Evolutionary conservation across 805 yeast genomes (phyloP).

Genomic region (Candida michaelii): DNA sequence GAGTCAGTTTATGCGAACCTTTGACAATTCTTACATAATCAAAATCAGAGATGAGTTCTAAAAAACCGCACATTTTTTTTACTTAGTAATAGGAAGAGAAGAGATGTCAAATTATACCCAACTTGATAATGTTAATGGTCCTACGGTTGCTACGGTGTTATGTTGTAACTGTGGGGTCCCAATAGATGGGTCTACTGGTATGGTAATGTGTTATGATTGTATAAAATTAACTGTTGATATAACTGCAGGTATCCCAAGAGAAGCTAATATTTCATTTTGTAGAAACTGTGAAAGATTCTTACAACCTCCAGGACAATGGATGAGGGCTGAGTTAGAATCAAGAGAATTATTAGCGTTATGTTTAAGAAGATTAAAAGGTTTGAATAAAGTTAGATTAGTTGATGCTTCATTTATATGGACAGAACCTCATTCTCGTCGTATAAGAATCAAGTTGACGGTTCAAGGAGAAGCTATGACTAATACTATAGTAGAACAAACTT

Average conservation of each 20-base stretch:
- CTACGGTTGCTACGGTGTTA: conserved; percentile 73
- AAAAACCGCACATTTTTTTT: neutral
- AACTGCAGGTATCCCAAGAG: conserved; percentile 89
- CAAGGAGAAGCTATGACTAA: conserved; percentile 95
- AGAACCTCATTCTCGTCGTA: conserved; percentile 97
- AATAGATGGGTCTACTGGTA: conserved; percentile 90
- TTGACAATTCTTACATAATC: neutral
- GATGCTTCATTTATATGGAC: conserved; percentile 99
- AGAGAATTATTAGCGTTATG: conserved; percentile 91
- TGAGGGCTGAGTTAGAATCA: conserved; percentile 84
- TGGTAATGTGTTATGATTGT: conserved; percentile 97
- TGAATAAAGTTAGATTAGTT: conserved; percentile 78
- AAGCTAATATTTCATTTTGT: conserved; percentile 89
- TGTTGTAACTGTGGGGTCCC: conserved; percentile 99
- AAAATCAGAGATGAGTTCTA: conserved; percentile 4
- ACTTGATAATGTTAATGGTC: conserved; percentile 24
- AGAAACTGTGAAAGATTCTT: conserved; percentile 95
- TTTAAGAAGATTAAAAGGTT: conserved; percentile 82
- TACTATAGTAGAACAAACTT: conserved; percentile 89
- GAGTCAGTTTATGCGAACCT: neutral
- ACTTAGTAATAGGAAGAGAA: conserved; percentile 2
- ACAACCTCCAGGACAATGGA: conserved; percentile 95
- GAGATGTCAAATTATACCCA: conserved; percentile 51
- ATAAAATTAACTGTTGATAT: conserved; percentile 90
- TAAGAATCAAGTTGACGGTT: conserved; percentile 85